Evolutionary conservation across 495 filamentous ascomycete genomes (phyloP), one percentile per base, ranked within the genome.

Genomic region (Aspergillus avenaceus): DNA sequence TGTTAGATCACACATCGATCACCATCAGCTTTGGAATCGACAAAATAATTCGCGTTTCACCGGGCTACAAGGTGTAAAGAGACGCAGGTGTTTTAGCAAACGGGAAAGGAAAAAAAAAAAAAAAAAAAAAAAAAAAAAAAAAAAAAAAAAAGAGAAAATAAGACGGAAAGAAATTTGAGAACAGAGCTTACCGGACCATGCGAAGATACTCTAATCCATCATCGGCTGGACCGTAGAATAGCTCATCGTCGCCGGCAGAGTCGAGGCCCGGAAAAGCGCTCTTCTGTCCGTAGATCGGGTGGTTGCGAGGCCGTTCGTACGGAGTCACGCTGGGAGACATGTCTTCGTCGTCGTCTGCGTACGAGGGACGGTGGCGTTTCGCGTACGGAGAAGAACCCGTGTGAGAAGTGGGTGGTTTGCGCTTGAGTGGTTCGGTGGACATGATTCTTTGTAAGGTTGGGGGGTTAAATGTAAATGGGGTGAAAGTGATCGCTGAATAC

Each of bases 221-320:
- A 16, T 76, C 75, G 34, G 74, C 69, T 8, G 67, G 65, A 2
- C 72, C 76, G 45, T 81, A 79, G 42, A 70, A 71, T 18, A 77
- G 56, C 47, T 71, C 74, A 44, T 74, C 72, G 13, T 78, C 76
- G 31, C 67, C 75, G 24, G 74, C 73, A 25, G 36, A 41, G 34
- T 88, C 85, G n/a, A 89, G 69, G 22, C 85, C 84, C 0, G 89
- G 88, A 56, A 95, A 90, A 16, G 81, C 87, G 55, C 82, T 74
- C 52, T 83, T 83, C 59, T 93, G 90, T 38, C 90, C 88, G 56
- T 84, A 91, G 8, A 81, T 75, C 2, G 80, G 78, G 58, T 92
- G 78, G 41, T 81, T 73, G 28, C 71, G 74, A 13, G 81, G 71
- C 11, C 63, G 67, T 49, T 74, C 69, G 24, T 69, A 54, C 9